These are phyloP conservation scores for Lasiosphaeriaceae sp. DNA, from an alignment of 495 filamentous ascomycete species.

Conservation along the genomic window DNA sequence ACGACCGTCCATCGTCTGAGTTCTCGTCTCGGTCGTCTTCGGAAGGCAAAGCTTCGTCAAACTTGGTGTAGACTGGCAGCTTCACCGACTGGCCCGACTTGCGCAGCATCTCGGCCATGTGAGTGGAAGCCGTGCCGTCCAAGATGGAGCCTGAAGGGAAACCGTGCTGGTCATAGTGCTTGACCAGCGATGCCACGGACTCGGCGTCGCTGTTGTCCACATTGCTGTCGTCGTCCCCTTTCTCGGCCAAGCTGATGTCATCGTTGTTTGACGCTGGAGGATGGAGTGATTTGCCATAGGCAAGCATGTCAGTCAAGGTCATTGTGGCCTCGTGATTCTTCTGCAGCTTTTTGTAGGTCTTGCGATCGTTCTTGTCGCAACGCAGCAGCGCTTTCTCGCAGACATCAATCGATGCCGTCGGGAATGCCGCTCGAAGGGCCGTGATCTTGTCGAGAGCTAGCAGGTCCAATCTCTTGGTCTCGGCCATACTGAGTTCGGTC, in stretches of 20 bases:
- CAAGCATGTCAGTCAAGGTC: conserved; percentile 11
- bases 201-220: conserved; percentile 26
- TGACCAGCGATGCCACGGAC: conserved; percentile 27
- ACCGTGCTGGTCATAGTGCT: conserved; percentile 45
- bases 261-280: no score
- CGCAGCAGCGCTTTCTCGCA: conserved; percentile 26
- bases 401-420: conserved; percentile 19
- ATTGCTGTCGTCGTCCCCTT: conserved; percentile 12
- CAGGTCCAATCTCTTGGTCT: conserved; percentile 7
- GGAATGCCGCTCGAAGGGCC: conserved; percentile 33
- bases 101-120: conserved; percentile 32
- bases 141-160: conserved; percentile 48
- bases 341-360: conserved; percentile 14
- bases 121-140: conserved; percentile 34
- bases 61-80: conserved; percentile 29
- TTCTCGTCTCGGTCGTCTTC: background rate
- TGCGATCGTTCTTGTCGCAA: conserved; percentile 10
- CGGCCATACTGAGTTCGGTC: background rate
- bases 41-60: conserved; percentile 25
- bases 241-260: no score
- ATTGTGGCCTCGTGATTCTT: conserved; percentile 5
- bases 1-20: background rate
- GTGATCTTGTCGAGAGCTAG: conserved; percentile 27
- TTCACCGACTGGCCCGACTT: conserved; percentile 25
- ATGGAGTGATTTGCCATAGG: conserved; percentile 4